Evolutionary conservation across 2,329 filamentous ascomycete species (phyloP), one percentile per base, ranked within the genome.

Genomic region (Diaporthe batatas): DNA sequence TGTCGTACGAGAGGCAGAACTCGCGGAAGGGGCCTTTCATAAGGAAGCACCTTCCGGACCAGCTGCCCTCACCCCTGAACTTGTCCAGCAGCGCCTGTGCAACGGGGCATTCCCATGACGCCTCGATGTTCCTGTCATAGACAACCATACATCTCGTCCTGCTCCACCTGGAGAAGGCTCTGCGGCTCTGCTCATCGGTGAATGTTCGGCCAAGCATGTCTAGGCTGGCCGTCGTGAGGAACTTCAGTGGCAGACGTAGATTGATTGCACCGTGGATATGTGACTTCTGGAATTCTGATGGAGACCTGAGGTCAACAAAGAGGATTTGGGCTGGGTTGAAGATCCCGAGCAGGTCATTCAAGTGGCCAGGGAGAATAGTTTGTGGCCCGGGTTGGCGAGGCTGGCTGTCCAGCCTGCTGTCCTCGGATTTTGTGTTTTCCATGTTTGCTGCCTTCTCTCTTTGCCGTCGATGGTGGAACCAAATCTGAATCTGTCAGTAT

Each of bases 11-110:
- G 34, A 82, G 81, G 21, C 86, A 87, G 74, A 90, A 90, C 74
- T 90, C 88, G 59, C 84, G 83, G 76, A 87, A 90, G 69, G 88
- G 86, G 0, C 88, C 88, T 76, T 89, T 89, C 44, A 90, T 82
- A 10, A 90, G 81, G 76, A 89, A 89, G 73, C 83, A 86, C 53
- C 85, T 83, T 2, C 88, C 88, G 0, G 75, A 74, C 88, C 88
- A 90, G 29, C 84, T 85, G 1, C 42, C 29, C 75, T 83, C 82
- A 21, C 78, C 77, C 65, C 80, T 83, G 68, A 90, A 81, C 73
- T 87, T 87, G 51, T 82, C 78, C 25, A 83, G 78, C 2, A 90
- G 76, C 0, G 83, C 79, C 18, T 84, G 82, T 3, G 87, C 87
- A 2, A 84, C 78, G 0, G 87, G 87, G 51, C 87, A 88, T 72